phyloP scores from a whole-genome alignment of 768 basidiomycete species.

The Chalciporus piperatus region DNA sequence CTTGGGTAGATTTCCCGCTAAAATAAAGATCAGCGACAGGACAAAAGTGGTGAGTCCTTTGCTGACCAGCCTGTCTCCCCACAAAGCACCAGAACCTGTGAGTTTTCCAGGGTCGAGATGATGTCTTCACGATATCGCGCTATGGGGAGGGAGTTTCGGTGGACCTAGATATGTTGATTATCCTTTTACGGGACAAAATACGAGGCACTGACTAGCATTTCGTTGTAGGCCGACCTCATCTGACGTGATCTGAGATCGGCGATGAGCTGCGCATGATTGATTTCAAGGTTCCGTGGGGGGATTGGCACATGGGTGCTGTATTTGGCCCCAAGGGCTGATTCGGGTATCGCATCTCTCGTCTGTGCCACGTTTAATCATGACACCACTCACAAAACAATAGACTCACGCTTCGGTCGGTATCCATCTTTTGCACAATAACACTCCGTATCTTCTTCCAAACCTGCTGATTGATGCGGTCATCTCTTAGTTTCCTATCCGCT shows the following conservation, averaged over 20 bases:
- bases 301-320: slow-evolving; percentile 5
- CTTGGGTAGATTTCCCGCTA: slow-evolving; percentile 96
- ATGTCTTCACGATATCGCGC: slow-evolving; percentile 78
- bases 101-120: slow-evolving; percentile 59
- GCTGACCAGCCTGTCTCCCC: slow-evolving; percentile 74
- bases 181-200: background rate
- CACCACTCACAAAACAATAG: background rate
- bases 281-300: slow-evolving; percentile 9
- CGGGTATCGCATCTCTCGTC: slow-evolving; percentile 17
- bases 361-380: slow-evolving; percentile 9
- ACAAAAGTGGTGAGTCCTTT: slow-evolving; percentile 37
- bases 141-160: slow-evolving; percentile 82
- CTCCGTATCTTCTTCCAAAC: slow-evolving; percentile 68
- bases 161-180: slow-evolving; percentile 42
- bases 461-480: slow-evolving; percentile 62
- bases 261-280: slow-evolving; percentile 50
- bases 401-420: slow-evolving; percentile 41
- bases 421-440: slow-evolving; percentile 65
- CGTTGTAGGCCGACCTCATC: slow-evolving; percentile 66
- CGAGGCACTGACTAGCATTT: slow-evolving; percentile 72
- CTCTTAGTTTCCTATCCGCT: slow-evolving; percentile 50
- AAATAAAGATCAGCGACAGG: slow-evolving; percentile 5
- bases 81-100: slow-evolving; percentile 86
- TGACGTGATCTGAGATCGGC: slow-evolving; percentile 60
- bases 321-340: slow-evolving; percentile 19